Base-by-base conservation (phyloP, 345 rosid genomes). In the Euphorbia tirucalli region DNA sequence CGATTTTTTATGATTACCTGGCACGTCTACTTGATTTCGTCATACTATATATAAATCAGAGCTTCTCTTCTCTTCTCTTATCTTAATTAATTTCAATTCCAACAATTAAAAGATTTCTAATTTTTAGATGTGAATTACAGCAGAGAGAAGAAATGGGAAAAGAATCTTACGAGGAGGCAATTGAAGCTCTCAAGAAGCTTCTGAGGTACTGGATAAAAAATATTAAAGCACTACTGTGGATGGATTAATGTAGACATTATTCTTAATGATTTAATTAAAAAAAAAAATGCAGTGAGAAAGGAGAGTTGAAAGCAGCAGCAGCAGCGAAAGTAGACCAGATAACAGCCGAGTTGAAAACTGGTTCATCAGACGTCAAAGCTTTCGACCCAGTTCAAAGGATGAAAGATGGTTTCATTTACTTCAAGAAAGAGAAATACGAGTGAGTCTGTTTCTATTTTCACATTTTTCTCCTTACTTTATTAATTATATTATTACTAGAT, bases 371-470 rank as follows among this genome's bases (percentile, higher is more conserved):
- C 68, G 24, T 43, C 72, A 79, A 79, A 65, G 78, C 83, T 24
- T 82, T 74, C 67, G 80, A 88, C 63, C 72, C 96, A 0, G 83
- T 88, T 39, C 87, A 85, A 71, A 83, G 88, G 73, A 58, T 95
- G 3, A 89, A 92, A 75, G 73, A 83, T 19, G 99, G 99, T 55
- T 95, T 90, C 82, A 73, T 86, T 59, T 6, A 79, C 78, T 95
- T 90, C 96, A 95, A 95, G 89, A 86, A 57, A 62, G 93, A 95
- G 79, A 95, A 95, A 90, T 95, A 82, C 72, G 95, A 89, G 99
- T 94, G 65, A 56, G 79, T 68, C 19, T 5, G 18, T 3, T 13
- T 11, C 35, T 14, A 11, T 65, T 28, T 65, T 16, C 6, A 4
- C 37, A 15, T 14, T 68, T 65, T 21, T 25, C n/a, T n/a, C n/a